Conservation (phyloP, 23 red algal genomes). For the Gracilaria gracilis region DNA sequence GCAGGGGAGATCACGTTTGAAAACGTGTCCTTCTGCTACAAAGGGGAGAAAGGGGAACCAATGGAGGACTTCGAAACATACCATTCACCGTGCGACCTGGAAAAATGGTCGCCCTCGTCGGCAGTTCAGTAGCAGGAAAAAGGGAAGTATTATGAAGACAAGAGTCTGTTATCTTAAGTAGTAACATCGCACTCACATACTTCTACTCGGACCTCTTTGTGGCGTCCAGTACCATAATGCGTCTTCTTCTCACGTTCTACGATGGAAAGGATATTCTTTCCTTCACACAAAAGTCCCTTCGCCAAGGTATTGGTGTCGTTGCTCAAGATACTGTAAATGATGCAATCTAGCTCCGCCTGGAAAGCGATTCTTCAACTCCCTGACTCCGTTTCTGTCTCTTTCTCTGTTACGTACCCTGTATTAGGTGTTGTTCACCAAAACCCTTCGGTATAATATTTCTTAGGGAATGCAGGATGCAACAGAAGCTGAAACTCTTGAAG, state of each 20-base stretch:
- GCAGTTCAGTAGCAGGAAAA: conserved; percentile 73
- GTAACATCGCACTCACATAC: background rate
- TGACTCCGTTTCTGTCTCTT: background rate
- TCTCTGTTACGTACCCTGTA: conserved; percentile 8
- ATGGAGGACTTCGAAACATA: conserved; percentile 75
- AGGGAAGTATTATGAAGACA: conserved; percentile 26
- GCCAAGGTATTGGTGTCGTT: conserved; percentile 59
- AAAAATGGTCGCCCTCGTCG: conserved; percentile 86
- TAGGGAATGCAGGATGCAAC: conserved; percentile 82
- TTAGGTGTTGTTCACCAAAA: conserved; percentile 92
- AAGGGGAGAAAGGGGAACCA: conserved; percentile 28
- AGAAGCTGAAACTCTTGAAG: conserved; percentile 64
- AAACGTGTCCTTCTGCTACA: conserved; percentile 85
- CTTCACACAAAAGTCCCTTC: conserved; percentile 58
- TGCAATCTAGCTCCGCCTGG: background rate
- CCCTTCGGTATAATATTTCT: conserved; percentile 88
- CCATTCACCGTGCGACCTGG: conserved; percentile 84
- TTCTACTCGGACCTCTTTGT: background rate
- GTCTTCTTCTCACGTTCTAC: conserved; percentile 91
- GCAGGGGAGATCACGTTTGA: conserved; percentile 80
- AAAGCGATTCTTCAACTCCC: background rate
- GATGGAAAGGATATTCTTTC: conserved; percentile 85
- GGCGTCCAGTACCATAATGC: conserved; percentile 71
- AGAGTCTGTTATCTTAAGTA: background rate
- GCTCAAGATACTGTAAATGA: conserved; percentile 90